phyloP scores from a whole-genome alignment of 345 rosid genomes.

The Abelmoschus esculentus region DNA sequence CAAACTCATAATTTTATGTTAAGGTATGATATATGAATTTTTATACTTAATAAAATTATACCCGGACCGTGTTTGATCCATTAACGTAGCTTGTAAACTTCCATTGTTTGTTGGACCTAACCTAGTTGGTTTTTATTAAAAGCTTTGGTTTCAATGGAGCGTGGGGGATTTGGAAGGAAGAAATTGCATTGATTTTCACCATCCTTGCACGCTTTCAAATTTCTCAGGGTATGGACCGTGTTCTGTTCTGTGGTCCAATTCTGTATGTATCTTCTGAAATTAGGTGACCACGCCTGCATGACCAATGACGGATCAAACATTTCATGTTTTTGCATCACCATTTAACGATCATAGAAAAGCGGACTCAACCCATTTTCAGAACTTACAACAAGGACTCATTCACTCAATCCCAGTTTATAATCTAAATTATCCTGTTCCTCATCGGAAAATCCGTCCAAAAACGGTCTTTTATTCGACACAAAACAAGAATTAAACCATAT shows the following conservation, averaged over 20 bases:
- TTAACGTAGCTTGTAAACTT: too few species aligned
- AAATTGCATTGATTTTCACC: neutral
- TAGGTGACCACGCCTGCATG: neutral
- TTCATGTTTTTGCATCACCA: too few species aligned
- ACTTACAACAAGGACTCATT: neutral
- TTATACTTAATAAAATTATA: too few species aligned
- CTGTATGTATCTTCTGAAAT: neutral
- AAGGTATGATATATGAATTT: too few species aligned
- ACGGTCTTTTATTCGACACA: neutral
- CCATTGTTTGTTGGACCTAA: neutral
- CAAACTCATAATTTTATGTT: too few species aligned
- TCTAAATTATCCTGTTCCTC: too few species aligned
- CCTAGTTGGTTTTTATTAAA: neutral
- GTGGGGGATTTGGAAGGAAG: neutral
- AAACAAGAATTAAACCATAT: neutral
- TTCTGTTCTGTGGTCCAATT: neutral
- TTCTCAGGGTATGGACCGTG: conserved; percentile 1
- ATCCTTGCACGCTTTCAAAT: conserved; percentile 5
- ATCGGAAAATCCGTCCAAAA: conserved; percentile 15
- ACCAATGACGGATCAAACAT: too few species aligned
- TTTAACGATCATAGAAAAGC: neutral
- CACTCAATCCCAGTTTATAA: neutral
- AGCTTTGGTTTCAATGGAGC: neutral
- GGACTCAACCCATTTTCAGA: neutral
- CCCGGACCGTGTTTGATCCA: too few species aligned